A percentile compares a stretch with the other conserved stretches of the same genome.
Evolutionary conservation across 495 filamentous ascomycete genomes (phyloP).

Genomic region (Terfezia claveryi): DNA sequence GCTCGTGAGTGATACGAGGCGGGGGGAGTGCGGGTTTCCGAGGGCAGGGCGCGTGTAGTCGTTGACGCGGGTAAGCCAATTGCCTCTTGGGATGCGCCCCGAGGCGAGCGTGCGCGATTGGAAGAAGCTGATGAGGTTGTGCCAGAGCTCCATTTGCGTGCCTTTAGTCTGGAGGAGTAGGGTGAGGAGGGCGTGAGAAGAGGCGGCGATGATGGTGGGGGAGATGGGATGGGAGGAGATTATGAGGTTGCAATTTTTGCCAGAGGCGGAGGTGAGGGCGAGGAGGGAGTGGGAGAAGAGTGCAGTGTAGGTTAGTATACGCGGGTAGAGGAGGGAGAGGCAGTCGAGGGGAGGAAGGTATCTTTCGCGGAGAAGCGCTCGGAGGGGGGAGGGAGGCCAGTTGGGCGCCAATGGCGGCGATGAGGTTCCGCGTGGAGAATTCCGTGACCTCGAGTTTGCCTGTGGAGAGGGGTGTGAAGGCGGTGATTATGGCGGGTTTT

Average conservation of each 20-base stretch:
- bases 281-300: slow-evolving; percentile 66
- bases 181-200: slow-evolving; percentile 45
- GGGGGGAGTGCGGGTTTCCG: slow-evolving; percentile 44
- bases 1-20: slow-evolving; percentile 47
- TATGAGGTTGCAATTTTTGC: slow-evolving; percentile 42
- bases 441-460: slow-evolving; percentile 10
- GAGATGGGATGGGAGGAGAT: slow-evolving; percentile 48
- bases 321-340: slow-evolving; percentile 53
- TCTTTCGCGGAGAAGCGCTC: slow-evolving; percentile 54
- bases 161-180: slow-evolving; percentile 33
- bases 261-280: slow-evolving; percentile 71
- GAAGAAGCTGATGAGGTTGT: slow-evolving; percentile 42
- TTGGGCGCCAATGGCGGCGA: slow-evolving; percentile 58
- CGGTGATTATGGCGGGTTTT: slow-evolving; percentile 11
- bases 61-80: slow-evolving; percentile 39
- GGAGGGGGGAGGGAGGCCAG: slow-evolving; percentile 46
- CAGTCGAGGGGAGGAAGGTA: slow-evolving; percentile 69
- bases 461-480: not conserved
- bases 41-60: slow-evolving; percentile 36
- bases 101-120: slow-evolving; percentile 42
- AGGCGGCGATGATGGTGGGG: slow-evolving; percentile 67
- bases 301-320: slow-evolving; percentile 60
- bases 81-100: slow-evolving; percentile 50
- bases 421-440: slow-evolving; percentile 39
- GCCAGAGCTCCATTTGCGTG: slow-evolving; percentile 27